Conservation (phyloP, 805 yeast species). For the Barnettozyma wickerhamii region DNA sequence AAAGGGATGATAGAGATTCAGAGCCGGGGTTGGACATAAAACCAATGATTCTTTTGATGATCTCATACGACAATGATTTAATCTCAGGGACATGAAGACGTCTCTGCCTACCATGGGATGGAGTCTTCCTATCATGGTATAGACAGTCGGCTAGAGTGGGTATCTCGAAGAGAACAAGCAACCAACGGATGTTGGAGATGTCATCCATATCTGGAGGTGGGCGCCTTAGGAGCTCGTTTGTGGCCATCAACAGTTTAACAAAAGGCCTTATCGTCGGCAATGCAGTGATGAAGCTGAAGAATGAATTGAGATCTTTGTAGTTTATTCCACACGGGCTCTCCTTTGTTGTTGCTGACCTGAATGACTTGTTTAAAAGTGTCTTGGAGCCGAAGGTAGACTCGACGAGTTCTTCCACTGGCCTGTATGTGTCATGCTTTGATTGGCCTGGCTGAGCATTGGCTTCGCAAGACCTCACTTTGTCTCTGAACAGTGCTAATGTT, state of each 20-base stretch:
- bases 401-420: conserved; percentile 48
- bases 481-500: too few relatives aligned
- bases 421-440: conserved; percentile 30
- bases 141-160: conserved; percentile 56
- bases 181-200: conserved; percentile 48
- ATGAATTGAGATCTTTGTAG: conserved; percentile 39
- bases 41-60: conserved; percentile 67
- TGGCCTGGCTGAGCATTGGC: conserved; percentile 1
- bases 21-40: conserved; percentile 49
- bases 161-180: conserved; percentile 62
- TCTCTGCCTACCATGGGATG: not conserved
- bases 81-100: conserved; percentile 44
- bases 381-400: conserved; percentile 43
- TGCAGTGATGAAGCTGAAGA: conserved; percentile 41
- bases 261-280: conserved; percentile 63
- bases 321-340: conserved; percentile 40
- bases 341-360: conserved; percentile 28
- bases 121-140: conserved; percentile 22
- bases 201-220: conserved; percentile 36
- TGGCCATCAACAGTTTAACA: conserved; percentile 47
- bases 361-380: conserved; percentile 50
- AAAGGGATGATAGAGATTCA: conserved; percentile 37
- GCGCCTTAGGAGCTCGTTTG: conserved; percentile 47
- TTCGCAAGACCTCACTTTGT: conserved; percentile 7
- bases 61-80: conserved; percentile 56